Evolutionary conservation across 495 filamentous ascomycete species (phyloP).

Genomic region (Daldinia vernicosa): DNA sequence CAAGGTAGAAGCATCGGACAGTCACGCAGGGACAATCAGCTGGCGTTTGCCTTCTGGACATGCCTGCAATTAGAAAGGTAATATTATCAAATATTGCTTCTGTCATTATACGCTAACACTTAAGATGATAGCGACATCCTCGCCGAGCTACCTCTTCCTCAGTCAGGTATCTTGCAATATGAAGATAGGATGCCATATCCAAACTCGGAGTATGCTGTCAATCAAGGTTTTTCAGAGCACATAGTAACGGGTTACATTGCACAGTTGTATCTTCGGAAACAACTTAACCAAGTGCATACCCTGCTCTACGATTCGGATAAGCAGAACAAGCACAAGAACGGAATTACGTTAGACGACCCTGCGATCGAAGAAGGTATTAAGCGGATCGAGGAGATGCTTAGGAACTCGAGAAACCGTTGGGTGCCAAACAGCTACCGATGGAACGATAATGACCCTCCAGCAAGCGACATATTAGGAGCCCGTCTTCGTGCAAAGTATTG

Average conservation of each 20-base stretch:
- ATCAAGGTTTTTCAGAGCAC: conserved; percentile 55
- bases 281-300: conserved; percentile 84
- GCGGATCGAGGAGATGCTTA: conserved; percentile 46
- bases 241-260: conserved; percentile 84
- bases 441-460: conserved; percentile 71
- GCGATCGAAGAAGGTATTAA: conserved; percentile 43
- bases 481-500: conserved; percentile 94
- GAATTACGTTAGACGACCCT: conserved; percentile 42
- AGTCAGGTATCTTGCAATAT: conserved; percentile 76
- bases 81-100: conserved; percentile 13
- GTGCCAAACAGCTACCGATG: conserved; percentile 64
- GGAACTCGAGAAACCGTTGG: conserved; percentile 44
- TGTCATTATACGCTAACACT: conserved; percentile 13
- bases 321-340: conserved; percentile 44
- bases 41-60: conserved; percentile 89
- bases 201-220: conserved; percentile 54
- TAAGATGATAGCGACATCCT: conserved; percentile 76
- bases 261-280: conserved; percentile 85
- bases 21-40: conserved; percentile 62
- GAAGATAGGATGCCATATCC: conserved; percentile 75
- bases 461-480: conserved; percentile 80
- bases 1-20: conserved; percentile 38
- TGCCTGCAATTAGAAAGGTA: conserved; percentile 94
- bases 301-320: conserved; percentile 75
- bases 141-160: conserved; percentile 85